Evolutionary conservation across 78 protist species (phyloP).

Genomic region (Cavenderia fasciculata): DNA sequence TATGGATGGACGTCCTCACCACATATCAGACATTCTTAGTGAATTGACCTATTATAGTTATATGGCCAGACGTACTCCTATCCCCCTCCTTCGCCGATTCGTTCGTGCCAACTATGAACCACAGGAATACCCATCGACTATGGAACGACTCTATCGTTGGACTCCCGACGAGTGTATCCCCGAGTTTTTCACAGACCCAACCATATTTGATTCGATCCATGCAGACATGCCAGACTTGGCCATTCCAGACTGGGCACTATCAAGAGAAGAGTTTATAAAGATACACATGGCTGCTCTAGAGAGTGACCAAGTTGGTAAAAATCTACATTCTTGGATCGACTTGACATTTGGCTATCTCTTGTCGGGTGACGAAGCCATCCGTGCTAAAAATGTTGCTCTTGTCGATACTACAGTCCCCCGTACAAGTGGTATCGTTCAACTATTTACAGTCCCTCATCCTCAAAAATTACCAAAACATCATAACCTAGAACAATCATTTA

Average conservation of each 20-base stretch:
- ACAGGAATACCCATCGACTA: conserved; percentile 85
- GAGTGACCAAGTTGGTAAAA: conserved; percentile 85
- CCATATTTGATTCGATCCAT: conserved; percentile 83
- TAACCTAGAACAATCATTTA: too few relatives aligned
- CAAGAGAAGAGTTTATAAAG: conserved; percentile 90
- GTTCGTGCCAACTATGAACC: conserved; percentile 89
- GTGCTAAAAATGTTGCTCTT: conserved; percentile 70
- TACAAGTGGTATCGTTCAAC: conserved; percentile 83
- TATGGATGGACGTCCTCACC: conserved; percentile 51
- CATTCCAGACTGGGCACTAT: conserved; percentile 89
- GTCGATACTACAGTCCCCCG: conserved; percentile 52
- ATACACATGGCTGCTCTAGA: conserved; percentile 92
- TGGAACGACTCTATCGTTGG: conserved; percentile 88
- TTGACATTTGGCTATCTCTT: conserved; percentile 95
- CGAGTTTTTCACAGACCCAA: conserved; percentile 86
- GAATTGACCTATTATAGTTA: conserved; percentile 87
- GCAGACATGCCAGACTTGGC: conserved; percentile 86
- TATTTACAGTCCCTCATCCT: conserved; percentile 90
- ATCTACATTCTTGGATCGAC: conserved; percentile 97
- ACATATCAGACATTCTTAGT: conserved; percentile 84
- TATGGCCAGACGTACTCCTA: conserved; percentile 88
- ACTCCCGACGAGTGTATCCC: conserved; percentile 95
- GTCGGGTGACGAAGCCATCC: conserved; percentile 82
- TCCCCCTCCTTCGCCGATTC: conserved; percentile 69
- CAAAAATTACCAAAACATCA: too few relatives aligned